phyloP scores from a whole-genome alignment of 192 early-diverging fungal species.

The Spizellomyces punctatus region DNA sequence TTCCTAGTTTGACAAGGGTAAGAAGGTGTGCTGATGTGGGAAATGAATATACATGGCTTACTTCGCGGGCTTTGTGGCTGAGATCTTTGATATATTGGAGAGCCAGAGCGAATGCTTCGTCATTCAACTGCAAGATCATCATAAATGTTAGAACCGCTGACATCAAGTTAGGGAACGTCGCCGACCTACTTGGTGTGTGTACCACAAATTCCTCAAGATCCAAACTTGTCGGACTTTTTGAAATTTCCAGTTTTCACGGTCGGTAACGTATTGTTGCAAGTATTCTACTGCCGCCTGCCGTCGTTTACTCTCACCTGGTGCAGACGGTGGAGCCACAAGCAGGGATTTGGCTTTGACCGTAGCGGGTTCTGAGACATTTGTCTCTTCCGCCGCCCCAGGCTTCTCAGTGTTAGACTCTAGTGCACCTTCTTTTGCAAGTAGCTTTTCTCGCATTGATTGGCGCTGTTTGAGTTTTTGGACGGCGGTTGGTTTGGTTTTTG shows the following conservation, averaged over 20 bases:
- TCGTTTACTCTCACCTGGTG: slow-evolving; percentile 16
- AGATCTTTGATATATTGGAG: slow-evolving; percentile 29
- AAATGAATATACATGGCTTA: background rate
- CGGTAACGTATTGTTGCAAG: slow-evolving; percentile 20
- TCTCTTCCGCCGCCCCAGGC: background rate
- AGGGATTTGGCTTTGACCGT: background rate
- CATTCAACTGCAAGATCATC: background rate
- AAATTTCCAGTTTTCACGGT: slow-evolving; percentile 35
- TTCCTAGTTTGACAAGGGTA: slow-evolving; percentile 8
- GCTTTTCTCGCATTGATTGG: slow-evolving; percentile 6
- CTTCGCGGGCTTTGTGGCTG: slow-evolving; percentile 16
- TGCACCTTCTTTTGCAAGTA: background rate
- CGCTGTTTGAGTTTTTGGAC: slow-evolving; percentile 20
- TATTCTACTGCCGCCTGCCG: slow-evolving; percentile 32
- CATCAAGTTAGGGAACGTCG: background rate
- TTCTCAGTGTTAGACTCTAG: background rate
- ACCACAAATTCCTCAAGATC: slow-evolving; percentile 41
- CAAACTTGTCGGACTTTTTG: slow-evolving; percentile 43
- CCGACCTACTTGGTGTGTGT: slow-evolving; percentile 24
- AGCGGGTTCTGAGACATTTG: background rate
- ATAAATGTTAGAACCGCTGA: background rate
- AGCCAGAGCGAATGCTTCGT: slow-evolving; percentile 13
- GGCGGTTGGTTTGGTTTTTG: slow-evolving; percentile 5
- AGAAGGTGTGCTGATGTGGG: background rate
- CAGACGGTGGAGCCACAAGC: background rate